Percentiles rank a stretch among this genome's conserved stretches.
phyloP scores from a whole-genome alignment of 129 eudicot genomes.

The Helianthus tuberosus region DNA sequence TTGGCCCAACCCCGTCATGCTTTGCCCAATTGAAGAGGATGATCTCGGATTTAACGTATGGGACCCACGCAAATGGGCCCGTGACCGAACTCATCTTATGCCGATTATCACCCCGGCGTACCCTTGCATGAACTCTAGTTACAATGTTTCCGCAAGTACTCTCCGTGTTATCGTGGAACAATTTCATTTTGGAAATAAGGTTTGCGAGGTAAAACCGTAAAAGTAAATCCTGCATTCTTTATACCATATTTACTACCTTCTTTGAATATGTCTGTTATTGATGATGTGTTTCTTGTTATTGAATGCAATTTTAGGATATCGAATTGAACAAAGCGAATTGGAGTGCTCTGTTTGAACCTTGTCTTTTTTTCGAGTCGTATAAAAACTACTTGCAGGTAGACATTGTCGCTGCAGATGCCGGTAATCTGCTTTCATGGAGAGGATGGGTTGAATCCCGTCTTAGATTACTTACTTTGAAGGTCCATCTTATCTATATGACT shows the following conservation, averaged over 20 bases:
- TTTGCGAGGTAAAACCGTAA: conserved; percentile 36
- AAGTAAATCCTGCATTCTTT: not conserved
- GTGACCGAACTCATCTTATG: conserved; percentile 46
- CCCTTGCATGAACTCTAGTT: conserved; percentile 51
- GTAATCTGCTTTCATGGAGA: conserved; percentile 42
- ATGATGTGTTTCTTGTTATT: conserved; percentile 10
- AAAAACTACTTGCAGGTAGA: conserved; percentile 50
- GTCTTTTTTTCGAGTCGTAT: conserved; percentile 47
- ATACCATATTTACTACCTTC: not conserved
- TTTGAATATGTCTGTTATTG: conserved; percentile 16
- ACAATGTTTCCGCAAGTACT: conserved; percentile 49
- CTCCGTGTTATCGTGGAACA: conserved; percentile 47
- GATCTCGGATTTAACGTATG: conserved; percentile 42
- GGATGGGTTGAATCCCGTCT: conserved; percentile 57
- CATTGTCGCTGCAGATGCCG: conserved; percentile 40
- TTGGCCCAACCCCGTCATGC: conserved; percentile 55
- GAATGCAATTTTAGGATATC: conserved; percentile 31
- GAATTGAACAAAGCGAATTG: conserved; percentile 43
- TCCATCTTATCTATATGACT: conserved; percentile 10
- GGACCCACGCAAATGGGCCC: conserved; percentile 35
- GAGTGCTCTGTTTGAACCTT: conserved; percentile 46
- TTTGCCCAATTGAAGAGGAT: conserved; percentile 44
- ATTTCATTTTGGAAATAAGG: conserved; percentile 37
- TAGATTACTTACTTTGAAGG: conserved; percentile 41
- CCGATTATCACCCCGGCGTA: conserved; percentile 49